Evolutionary conservation across 805 yeast genomes (phyloP).

Genomic region (Pichia thaimueangensis): DNA sequence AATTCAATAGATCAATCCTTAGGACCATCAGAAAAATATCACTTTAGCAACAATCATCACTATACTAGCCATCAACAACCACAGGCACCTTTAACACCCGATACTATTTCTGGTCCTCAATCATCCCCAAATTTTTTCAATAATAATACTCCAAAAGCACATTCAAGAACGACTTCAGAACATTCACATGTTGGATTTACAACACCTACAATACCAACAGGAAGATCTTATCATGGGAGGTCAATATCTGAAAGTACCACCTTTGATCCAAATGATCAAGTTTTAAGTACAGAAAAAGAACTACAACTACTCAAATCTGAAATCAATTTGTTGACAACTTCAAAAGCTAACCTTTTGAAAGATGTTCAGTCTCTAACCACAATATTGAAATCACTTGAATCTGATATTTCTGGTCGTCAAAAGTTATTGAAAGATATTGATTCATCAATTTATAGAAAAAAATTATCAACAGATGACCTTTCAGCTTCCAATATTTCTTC

Average conservation of each 20-base stretch:
- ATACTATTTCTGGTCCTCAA: constrained; percentile 3
- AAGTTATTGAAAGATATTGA: constrained; percentile 15
- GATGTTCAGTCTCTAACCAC: constrained; percentile 48
- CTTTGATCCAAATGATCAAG: constrained; percentile 18
- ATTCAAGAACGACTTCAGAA: constrained; percentile 24
- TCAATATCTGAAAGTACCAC: constrained; percentile 41
- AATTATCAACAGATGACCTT: constrained; percentile 6
- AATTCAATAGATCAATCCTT: too few relatives aligned
- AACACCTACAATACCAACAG: constrained; percentile 40
- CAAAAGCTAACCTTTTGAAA: constrained; percentile 37
- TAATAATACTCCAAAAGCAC: constrained; percentile 12
- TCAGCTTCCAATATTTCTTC: constrained; percentile 10
- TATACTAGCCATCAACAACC: constrained; percentile 11
- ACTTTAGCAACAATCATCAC: too few relatives aligned
- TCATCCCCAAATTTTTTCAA: neutral
- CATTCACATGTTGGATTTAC: constrained; percentile 31
- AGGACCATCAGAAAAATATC: too few relatives aligned
- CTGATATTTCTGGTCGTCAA: constrained; percentile 34
- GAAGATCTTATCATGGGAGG: constrained; percentile 33
- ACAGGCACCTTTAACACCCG: constrained; percentile 5
- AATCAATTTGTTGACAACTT: constrained; percentile 32
- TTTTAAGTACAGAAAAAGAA: constrained; percentile 34
- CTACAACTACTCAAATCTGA: constrained; percentile 35
- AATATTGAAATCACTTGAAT: constrained; percentile 40
- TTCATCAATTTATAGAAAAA: constrained; percentile 4